Conservation (phyloP, 306 rosid species). For the Lathyrus oleraceus region DNA sequence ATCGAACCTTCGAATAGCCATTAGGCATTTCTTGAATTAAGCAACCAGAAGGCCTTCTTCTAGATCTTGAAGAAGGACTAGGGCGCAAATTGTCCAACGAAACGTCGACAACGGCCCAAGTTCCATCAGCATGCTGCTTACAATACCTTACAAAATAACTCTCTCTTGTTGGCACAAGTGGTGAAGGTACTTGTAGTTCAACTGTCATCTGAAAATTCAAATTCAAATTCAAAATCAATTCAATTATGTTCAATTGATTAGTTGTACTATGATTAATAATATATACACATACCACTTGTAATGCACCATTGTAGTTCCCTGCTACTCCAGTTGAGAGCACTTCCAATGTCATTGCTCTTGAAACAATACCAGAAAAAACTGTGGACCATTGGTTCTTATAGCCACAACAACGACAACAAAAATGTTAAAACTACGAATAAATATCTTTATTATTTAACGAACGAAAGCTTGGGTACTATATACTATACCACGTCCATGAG, state of each 20-base stretch:
- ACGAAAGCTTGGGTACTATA: neutral
- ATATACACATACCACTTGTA: constrained; percentile 77
- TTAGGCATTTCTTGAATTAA: constrained; percentile 97
- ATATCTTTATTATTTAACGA: neutral
- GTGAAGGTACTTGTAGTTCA: constrained; percentile 94
- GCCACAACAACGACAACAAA: neutral
- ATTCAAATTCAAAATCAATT: constrained; percentile 11
- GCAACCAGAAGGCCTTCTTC: constrained; percentile 95
- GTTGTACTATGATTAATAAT: neutral
- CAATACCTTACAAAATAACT: constrained; percentile 94
- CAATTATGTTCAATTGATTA: neutral
- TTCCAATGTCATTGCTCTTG: constrained; percentile 92
- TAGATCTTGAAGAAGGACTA: constrained; percentile 60
- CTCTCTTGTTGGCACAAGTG: constrained; percentile 90
- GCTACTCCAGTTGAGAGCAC: constrained; percentile 95
- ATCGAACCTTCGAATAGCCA: constrained; percentile 85
- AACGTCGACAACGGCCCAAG: constrained; percentile 95
- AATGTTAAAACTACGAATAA: neutral
- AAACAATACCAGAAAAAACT: constrained; percentile 83
- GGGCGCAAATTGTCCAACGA: constrained; percentile 86
- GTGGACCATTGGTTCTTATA: constrained; percentile 85
- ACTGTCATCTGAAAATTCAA: constrained; percentile 74
- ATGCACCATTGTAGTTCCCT: constrained; percentile 92
- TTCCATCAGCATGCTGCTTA: constrained; percentile 83
- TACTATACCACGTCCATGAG: constrained; percentile 88